phyloP scores from a whole-genome alignment of 768 basidiomycete genomes.

The Inosperma sp. region DNA sequence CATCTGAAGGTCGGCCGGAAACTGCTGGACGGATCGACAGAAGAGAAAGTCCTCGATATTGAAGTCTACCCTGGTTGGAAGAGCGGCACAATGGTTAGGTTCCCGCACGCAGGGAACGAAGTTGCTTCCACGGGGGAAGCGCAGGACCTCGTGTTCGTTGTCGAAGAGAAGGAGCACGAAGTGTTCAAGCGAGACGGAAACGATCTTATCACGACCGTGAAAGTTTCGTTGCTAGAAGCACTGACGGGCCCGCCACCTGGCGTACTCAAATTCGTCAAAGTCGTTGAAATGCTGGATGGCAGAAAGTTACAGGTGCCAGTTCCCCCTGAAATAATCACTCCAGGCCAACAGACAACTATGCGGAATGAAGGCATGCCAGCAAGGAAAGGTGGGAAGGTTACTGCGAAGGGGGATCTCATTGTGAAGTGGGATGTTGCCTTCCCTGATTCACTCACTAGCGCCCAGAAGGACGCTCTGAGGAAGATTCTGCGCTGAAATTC shows the following conservation, averaged over 20 bases:
- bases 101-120: conserved; percentile 84
- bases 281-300: conserved; percentile 75
- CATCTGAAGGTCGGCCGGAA: conserved; percentile 82
- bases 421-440: conserved; percentile 83
- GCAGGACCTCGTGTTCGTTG: conserved; percentile 92
- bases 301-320: conserved; percentile 63
- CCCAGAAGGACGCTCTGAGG: conserved; percentile 77
- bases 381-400: conserved; percentile 65
- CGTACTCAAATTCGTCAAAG: conserved; percentile 39
- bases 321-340: conserved; percentile 69
- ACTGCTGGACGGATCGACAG: conserved; percentile 64
- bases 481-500: conserved; percentile 46
- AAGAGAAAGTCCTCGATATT: conserved; percentile 85
- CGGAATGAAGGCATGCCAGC: conserved; percentile 88
- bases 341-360: conserved; percentile 67
- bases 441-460: conserved; percentile 66
- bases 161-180: conserved; percentile 91
- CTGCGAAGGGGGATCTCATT: conserved; percentile 78
- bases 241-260: conserved; percentile 47
- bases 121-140: conserved; percentile 50
- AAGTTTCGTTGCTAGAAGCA: conserved; percentile 79
- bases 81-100: conserved; percentile 90
- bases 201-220: conserved; percentile 59
- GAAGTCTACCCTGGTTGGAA: conserved; percentile 89
- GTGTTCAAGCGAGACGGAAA: conserved; percentile 76